Conservation (phyloP, 192 early-diverging fungal genomes). For the Pilaira anomala region DNA sequence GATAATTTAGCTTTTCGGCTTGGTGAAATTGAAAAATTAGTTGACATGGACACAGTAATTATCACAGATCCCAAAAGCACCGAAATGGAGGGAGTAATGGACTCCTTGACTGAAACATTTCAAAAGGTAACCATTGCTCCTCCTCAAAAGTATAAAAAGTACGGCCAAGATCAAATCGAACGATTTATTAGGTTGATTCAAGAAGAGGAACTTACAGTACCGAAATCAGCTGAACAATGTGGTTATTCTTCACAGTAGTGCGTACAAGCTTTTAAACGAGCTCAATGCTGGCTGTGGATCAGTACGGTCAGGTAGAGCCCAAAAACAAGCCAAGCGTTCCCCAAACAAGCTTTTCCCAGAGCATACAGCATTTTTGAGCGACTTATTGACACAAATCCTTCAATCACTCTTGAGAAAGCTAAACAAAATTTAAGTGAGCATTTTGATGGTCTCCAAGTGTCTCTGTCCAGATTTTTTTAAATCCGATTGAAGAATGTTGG, state of each 20-base stretch:
- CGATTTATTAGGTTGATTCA: not conserved
- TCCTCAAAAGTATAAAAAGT: not conserved
- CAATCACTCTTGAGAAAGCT: too few relatives aligned
- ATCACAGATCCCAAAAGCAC: constrained; percentile 8
- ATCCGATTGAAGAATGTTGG: too few relatives aligned
- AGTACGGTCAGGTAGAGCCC: too few relatives aligned
- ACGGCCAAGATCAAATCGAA: constrained; percentile 1
- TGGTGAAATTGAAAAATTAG: constrained; percentile 8
- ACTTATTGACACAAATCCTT: too few relatives aligned
- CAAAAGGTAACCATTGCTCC: not conserved
- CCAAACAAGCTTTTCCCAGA: not conserved
- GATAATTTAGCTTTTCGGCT: constrained; percentile 1
- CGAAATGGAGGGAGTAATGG: constrained; percentile 4
- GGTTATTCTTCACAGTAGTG: not conserved
- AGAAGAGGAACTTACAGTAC: constrained; percentile 2
- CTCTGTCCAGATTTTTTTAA: too few relatives aligned
- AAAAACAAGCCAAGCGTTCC: not conserved
- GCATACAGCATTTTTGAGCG: not conserved
- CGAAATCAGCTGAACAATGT: not conserved
- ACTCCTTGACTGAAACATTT: constrained; percentile 8
- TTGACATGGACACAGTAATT: constrained; percentile 6
- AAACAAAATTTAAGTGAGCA: too few relatives aligned
- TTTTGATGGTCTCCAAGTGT: too few relatives aligned
- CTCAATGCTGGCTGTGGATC: constrained; percentile 1
- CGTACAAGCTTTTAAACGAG: constrained; percentile 5